Base-by-base conservation (phyloP, 208 protist species). In the Plasmodiophora brassicae region DNA sequence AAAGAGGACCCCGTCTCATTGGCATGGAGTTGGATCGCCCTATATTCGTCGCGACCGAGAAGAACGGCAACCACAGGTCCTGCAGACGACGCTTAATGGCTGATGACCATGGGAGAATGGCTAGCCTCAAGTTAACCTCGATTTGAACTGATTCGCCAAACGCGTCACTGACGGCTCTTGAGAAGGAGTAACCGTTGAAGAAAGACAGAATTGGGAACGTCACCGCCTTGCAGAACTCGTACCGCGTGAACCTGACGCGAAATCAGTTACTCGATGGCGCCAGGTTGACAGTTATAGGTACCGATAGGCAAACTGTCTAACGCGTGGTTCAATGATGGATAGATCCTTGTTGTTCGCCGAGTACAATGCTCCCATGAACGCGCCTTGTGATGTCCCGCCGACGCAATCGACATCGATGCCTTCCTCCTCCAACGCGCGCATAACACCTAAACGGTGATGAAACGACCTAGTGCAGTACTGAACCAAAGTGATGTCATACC, bases 11-110 rank as follows among this genome's bases (percentile, higher is more conserved):
- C 14, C 22, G n/a, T 1, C 25, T 1, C 20, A n/a, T 1, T 32
- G 45, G 1, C 25, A 14, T 53, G 5, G 44, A 54, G 39, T 86
- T 53, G 10, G 83, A 45, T 5, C 45, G 1, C 8, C 44, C 45
- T 14, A 86, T n/a, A n/a, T 86, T 86, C 1, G 83, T 86, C 8
- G 83, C 45, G 20, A 86, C 45, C 20, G 83, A 8, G 25, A 86
- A 86, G 45, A 53, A 86, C 83, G 83, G 83, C n/a, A 86, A 45
- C 83, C 83, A 86, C 25, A 86, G 83, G 45, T 86, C 83, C 83
- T 86, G 20, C 10, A 86, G n/a, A n/a, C 28, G 14, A 5, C 28
- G 28, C 41, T 8, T n/a, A n/a, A n/a, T n/a, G n/a, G n/a, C n/a
- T n/a, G n/a, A n/a, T n/a, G n/a, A n/a, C n/a, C n/a, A 5, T 32